Conservation (phyloP, 2,329 filamentous ascomycete species). For the Pseudogymnoascus sp. region DNA sequence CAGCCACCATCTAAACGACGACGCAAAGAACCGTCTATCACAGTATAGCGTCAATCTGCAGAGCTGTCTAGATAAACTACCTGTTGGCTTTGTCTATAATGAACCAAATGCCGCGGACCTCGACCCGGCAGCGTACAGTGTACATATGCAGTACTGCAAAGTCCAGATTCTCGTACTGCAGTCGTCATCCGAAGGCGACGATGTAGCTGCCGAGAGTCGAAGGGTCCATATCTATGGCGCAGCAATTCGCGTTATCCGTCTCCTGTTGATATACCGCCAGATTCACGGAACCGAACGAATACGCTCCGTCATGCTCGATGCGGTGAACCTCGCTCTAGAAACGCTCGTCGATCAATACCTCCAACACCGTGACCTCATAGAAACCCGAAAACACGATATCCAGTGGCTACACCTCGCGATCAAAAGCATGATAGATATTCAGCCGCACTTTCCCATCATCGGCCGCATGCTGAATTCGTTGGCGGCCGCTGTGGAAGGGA, state of each 20-base stretch:
- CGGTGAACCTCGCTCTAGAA: background rate
- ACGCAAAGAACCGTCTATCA: background rate
- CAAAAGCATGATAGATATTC: constrained; percentile 1
- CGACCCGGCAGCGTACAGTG: background rate
- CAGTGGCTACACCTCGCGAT: background rate
- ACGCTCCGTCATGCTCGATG: constrained; percentile 7
- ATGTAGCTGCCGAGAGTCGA: background rate
- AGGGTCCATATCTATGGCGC: background rate
- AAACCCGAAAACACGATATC: background rate
- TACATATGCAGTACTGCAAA: constrained; percentile 9
- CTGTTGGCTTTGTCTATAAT: background rate
- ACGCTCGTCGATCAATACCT: background rate
- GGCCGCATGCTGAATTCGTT: constrained; percentile 2
- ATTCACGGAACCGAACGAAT: constrained; percentile 1
- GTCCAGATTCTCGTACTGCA: constrained; percentile 5
- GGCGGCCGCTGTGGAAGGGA: background rate
- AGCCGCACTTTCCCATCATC: constrained; percentile 7
- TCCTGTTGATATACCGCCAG: constrained; percentile 5
- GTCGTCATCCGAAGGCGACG: background rate
- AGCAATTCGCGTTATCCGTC: constrained; percentile 3
- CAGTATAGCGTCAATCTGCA: background rate
- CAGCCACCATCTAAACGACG: background rate
- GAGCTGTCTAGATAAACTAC: background rate
- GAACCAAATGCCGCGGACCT: background rate
- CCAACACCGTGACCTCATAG: background rate